Percentiles rank a stretch among this genome's conserved stretches.
Evolutionary conservation across 371 early-diverging fungal genomes (phyloP).

Genomic region (Mortierella sp.): DNA sequence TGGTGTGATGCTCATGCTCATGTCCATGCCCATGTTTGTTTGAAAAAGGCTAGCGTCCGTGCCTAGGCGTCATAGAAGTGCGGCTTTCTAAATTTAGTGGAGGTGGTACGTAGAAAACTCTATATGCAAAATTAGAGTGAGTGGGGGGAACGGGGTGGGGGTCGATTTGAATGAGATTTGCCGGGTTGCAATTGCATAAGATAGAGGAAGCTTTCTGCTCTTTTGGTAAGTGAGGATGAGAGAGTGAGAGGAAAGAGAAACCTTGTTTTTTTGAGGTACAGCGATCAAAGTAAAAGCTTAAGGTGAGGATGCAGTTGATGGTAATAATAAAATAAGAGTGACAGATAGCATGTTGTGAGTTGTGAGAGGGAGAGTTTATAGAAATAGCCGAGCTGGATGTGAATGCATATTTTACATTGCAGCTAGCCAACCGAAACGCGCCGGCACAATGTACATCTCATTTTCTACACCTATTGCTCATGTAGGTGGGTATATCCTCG

Average conservation of each 20-base stretch:
- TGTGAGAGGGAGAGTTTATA: neutral
- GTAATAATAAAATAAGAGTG: neutral
- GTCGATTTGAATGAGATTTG: neutral
- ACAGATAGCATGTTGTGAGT: neutral
- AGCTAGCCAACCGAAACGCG: neutral
- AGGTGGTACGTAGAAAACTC: neutral
- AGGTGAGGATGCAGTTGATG: too few relatives aligned
- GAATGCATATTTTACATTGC: neutral
- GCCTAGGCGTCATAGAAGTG: neutral
- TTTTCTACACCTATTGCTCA: neutral
- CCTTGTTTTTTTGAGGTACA: too few relatives aligned
- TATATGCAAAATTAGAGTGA: neutral
- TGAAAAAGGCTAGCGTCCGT: too few relatives aligned
- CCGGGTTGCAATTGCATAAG: too few relatives aligned
- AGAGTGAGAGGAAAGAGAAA: too few relatives aligned
- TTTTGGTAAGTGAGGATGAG: neutral
- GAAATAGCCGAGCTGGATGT: slow-evolving; percentile 1
- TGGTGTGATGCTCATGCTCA: too few relatives aligned
- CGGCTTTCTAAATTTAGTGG: neutral
- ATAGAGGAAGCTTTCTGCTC: neutral
- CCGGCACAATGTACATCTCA: neutral
- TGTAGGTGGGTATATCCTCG: neutral
- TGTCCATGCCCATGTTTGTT: too few relatives aligned
- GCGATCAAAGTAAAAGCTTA: too few relatives aligned
- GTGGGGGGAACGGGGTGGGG: slow-evolving; percentile 10